Evolutionary conservation across 768 basidiomycete species (phyloP), one percentile per base, ranked within the genome.

Genomic region (Mrakia hoshinonis): DNA sequence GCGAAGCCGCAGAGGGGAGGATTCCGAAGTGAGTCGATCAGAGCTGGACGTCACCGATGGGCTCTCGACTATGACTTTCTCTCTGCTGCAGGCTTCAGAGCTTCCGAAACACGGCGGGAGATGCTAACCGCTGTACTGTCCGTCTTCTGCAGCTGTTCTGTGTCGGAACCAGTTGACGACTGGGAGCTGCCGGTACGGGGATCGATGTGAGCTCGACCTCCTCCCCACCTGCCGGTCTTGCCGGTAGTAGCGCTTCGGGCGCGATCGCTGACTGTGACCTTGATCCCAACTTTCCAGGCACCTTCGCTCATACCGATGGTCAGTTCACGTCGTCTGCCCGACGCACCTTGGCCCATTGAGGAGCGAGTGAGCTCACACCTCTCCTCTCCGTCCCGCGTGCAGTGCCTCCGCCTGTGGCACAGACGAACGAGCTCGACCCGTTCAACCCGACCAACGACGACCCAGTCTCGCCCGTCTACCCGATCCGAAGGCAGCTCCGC

Each of bases 401-500:
- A 31, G 31, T 36, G 13, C 34, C 58, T 61, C 58, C 31, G 13
- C 34, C 58, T 36, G 47, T 47, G 46, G 46, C 46, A 24, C n/a
- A 3, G n/a, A 64, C 54, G 26, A 15, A 55, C 52, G 67, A 68
- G 12, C 67, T 46, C 15, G 67, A 68, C 29, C 67, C 67, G 4
- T 68, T 68, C 67, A 68, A 68, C 43, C 67, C 67, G 24, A 68
- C 67, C 24, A 46, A 46, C 39, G 67, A 68, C 54, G 67, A 68
- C 43, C 67, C 67, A 20, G 55, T 68, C 39, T 68, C 67, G 15
- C 67, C 67, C 18, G 55, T 68, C 39, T 68, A 68, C 39, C 67
- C 67, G 4, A 61, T 61, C 34, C 58, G 58, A 36, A 18, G 20
- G 9, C 58, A 61, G 34, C 58, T 61, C 34, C 12, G 58, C 2